A percentile compares a stretch with the other conserved stretches of the same genome.
These are phyloP conservation scores for Globisporangium polare DNA, from an alignment of 352 stramenopile genomes.

Conservation along the genomic window DNA sequence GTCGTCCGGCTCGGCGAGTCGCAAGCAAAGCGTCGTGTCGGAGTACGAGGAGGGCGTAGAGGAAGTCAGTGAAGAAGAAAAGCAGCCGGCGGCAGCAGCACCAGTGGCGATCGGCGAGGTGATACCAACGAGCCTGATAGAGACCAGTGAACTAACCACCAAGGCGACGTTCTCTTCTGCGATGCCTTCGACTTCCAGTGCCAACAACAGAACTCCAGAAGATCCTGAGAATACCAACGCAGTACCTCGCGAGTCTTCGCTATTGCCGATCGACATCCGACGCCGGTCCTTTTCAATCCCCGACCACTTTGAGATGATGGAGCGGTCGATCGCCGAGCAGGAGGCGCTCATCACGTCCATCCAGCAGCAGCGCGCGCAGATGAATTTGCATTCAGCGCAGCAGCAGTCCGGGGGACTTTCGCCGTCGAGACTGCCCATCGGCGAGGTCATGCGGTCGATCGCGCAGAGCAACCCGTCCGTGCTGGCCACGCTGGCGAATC, in stretches of 20 bases:
- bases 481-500: not conserved
- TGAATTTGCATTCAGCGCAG: slow-evolving; percentile 5
- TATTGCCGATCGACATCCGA: slow-evolving; percentile 18
- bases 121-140: not conserved
- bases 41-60: slow-evolving; percentile 45
- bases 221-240: not conserved
- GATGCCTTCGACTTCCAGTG: not conserved
- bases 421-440: slow-evolving; percentile 14
- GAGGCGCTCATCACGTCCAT: slow-evolving; percentile 57
- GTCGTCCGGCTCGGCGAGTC: not conserved
- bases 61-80: slow-evolving; percentile 17
- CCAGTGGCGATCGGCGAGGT: not conserved
- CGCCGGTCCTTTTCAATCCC: slow-evolving; percentile 46
- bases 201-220: not conserved
- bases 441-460: slow-evolving; percentile 18
- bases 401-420: not conserved
- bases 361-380: slow-evolving; percentile 33
- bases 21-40: slow-evolving; percentile 15
- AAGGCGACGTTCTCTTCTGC: not conserved
- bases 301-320: slow-evolving; percentile 45
- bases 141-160: not conserved
- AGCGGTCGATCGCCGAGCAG: slow-evolving; percentile 64
- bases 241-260: slow-evolving; percentile 1
- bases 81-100: not conserved
- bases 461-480: not conserved